Evolutionary conservation across 2,329 filamentous ascomycete genomes (phyloP).

Genomic region (Microdochium paspali): DNA sequence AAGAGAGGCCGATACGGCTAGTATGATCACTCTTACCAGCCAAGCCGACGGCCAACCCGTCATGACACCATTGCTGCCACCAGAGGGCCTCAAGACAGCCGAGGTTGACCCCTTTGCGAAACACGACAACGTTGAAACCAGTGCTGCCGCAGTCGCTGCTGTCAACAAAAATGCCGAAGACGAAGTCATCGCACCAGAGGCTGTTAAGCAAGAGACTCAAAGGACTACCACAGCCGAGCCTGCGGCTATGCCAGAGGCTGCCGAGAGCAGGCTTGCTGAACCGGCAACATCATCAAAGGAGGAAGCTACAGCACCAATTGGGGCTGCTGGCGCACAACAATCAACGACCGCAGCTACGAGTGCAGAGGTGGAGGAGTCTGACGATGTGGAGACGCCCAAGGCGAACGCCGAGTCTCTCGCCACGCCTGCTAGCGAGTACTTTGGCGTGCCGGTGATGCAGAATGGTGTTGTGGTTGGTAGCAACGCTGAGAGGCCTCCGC

Average conservation of each 20-base stretch:
- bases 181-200: not conserved
- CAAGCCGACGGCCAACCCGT: constrained; percentile 28
- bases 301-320: not conserved
- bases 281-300: not conserved
- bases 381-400: not conserved
- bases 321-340: not conserved
- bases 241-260: not conserved
- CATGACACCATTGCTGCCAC: constrained; percentile 4
- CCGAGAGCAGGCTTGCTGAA: not conserved
- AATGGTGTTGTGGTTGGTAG: not conserved
- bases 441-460: not conserved
- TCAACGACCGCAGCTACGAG: not conserved
- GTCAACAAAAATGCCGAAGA: not conserved
- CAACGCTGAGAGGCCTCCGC: constrained; percentile 11
- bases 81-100: not conserved
- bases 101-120: not conserved
- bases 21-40: constrained; percentile 54
- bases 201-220: not conserved
- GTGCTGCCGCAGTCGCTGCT: not conserved
- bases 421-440: not conserved
- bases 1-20: constrained; percentile 55
- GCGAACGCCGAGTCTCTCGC: not conserved
- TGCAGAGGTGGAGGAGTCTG: not conserved
- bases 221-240: too few species aligned
- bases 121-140: not conserved